Evolutionary conservation across 2,329 filamentous ascomycete species (phyloP), one percentile per base, ranked within the genome.

Genomic region (Alternaria conjuncta): DNA sequence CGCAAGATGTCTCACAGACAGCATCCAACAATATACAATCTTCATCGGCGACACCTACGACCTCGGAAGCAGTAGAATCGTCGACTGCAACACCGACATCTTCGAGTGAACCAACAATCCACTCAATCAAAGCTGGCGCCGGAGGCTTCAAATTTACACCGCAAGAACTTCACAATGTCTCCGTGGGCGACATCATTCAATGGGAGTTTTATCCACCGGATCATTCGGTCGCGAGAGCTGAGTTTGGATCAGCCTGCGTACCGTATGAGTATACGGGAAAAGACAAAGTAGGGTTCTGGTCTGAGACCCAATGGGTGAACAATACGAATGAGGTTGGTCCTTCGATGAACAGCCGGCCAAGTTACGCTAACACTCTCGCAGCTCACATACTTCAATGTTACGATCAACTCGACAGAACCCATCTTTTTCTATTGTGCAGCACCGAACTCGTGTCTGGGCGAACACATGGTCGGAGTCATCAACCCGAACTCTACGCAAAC

Each of bases 401-500:
- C 74, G 8, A 71, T 81, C 53, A 79, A 79, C 65, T 67, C 68
- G 45, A 78, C 77, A 0, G 70, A 74, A 9, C 78, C 79, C 7
- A 76, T 81, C 13, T 81, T 78, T 66, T 80, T 73, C 66, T 81
- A 81, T 64, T 81, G 78, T 62, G 74, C 89, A 0, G 90, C 90
- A 0, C 85, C 87, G 0, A 85, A 83, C 1, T 92, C 90, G 2
- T 95, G 92, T 72, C 83, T 84, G 4, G 77, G 81, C 3, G 85
- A 90, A 46, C 85, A 87, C 21, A 95, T 95, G 92, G 86, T 95
- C 15, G 92, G 91, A 4, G 90, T 87, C 2, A 90, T 95, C 69
- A 95, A 94, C 72, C 86, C 89, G 7, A 82, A 81, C 58, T 61
- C 60, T 3, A 76, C 72, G 3, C 72, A 77, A 56, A 78, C 77